Percentiles rank a stretch among this genome's conserved stretches.
Evolutionary conservation across 2,329 filamentous ascomycete genomes (phyloP).

Genomic region (Lachnellula subtilissima): DNA sequence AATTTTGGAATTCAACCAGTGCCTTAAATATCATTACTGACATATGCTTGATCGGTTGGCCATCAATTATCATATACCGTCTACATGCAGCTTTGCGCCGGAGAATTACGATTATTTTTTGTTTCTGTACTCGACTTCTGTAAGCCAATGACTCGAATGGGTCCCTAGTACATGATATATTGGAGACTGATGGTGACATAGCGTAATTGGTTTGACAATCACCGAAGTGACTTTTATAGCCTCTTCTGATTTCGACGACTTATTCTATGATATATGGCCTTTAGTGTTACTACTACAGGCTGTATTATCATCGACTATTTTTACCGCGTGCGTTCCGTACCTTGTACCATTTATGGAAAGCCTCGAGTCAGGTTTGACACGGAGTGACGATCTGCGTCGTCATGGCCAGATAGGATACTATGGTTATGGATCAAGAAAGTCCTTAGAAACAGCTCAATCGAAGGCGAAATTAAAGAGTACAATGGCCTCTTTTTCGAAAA

Average conservation of each 20-base stretch:
- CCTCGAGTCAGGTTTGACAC: conserved; percentile 1
- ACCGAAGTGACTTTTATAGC: background rate
- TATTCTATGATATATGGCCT: background rate
- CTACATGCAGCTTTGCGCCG: background rate
- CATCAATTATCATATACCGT: background rate
- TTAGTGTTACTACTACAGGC: background rate
- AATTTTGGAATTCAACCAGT: background rate
- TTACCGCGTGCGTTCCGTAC: conserved; percentile 1
- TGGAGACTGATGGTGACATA: background rate
- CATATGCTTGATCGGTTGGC: background rate
- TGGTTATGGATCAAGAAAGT: background rate
- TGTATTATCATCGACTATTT: background rate
- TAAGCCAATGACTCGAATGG: background rate
- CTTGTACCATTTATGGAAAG: conserved; percentile 1
- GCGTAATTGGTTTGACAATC: background rate
- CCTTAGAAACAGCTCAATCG: background rate
- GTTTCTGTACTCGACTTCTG: background rate
- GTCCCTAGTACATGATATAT: background rate
- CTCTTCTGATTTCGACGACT: background rate
- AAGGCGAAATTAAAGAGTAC: background rate
- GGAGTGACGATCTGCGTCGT: conserved; percentile 1
- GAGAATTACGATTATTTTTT: background rate
- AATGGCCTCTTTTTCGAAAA: background rate
- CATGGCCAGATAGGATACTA: background rate
- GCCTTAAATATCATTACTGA: background rate